Percentiles rank a stretch among this genome's conserved stretches.
Evolutionary conservation across 1,284 basidiomycete genomes (phyloP).

Genomic region (Microbotryum silenes-acaulis): DNA sequence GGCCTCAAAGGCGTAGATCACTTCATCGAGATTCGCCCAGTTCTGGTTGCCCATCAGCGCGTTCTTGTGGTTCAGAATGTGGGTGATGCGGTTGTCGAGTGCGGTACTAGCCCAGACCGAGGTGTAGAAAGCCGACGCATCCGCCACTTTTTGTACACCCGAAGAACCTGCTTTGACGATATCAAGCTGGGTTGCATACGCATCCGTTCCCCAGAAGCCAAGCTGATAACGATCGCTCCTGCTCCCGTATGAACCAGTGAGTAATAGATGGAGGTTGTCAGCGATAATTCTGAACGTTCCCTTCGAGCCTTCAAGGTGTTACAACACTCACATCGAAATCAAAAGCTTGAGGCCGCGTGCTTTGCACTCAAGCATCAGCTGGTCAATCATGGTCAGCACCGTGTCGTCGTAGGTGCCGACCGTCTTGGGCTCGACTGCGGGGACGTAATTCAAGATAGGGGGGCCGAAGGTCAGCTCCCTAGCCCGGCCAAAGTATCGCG

Average conservation of each 20-base stretch:
- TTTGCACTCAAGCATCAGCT: constrained; percentile 44
- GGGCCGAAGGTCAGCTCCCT: background rate
- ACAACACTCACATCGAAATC: constrained; percentile 38
- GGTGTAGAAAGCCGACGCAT: constrained; percentile 34
- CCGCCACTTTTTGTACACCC: constrained; percentile 28
- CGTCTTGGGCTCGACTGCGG: constrained; percentile 40
- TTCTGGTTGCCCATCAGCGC: constrained; percentile 41
- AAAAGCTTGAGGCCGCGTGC: constrained; percentile 40
- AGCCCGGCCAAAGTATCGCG: background rate
- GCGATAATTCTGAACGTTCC: constrained; percentile 30
- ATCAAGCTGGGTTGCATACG: constrained; percentile 32
- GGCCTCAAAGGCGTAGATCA: constrained; percentile 46
- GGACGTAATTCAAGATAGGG: constrained; percentile 2
- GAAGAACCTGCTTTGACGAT: constrained; percentile 30
- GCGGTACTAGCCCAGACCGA: constrained; percentile 25
- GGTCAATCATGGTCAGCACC: constrained; percentile 43
- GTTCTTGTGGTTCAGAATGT: constrained; percentile 44
- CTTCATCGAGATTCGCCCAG: constrained; percentile 46
- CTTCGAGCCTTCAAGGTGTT: constrained; percentile 36
- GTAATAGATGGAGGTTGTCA: constrained; percentile 10
- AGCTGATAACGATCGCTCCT: constrained; percentile 30
- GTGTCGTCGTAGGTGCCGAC: constrained; percentile 45
- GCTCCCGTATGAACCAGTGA: background rate
- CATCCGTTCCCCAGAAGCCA: constrained; percentile 36
- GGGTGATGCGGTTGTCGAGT: constrained; percentile 38